These are phyloP conservation scores for Inga oerstediana DNA, from an alignment of 306 rosid species.

Conservation along the genomic window DNA sequence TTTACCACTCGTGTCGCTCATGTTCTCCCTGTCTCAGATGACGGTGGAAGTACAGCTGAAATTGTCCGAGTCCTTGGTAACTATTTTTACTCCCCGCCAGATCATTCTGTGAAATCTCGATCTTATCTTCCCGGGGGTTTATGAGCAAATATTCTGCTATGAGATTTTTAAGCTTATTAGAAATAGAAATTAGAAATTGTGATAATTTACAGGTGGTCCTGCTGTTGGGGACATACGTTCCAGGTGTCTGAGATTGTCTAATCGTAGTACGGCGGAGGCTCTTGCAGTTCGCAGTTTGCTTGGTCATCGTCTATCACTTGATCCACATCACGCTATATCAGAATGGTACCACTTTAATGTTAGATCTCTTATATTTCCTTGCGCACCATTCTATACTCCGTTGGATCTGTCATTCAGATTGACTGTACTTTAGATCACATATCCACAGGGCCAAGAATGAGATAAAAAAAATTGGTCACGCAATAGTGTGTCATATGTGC, in stretches of 20 bases:
- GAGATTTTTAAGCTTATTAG: neutral
- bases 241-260: conserved; percentile 88
- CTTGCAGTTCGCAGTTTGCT: conserved; percentile 85
- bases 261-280: conserved; percentile 84
- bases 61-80: conserved; percentile 93
- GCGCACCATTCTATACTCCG: neutral
- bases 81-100: neutral
- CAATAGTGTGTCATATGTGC: neutral
- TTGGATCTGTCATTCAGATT: neutral
- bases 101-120: neutral
- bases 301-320: conserved; percentile 79
- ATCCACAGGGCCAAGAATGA: neutral
- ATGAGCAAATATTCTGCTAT: neutral
- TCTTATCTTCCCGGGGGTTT: neutral
- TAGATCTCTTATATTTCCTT: neutral
- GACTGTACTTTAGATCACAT: neutral
- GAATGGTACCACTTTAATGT: conserved; percentile 63
- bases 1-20: conserved; percentile 91
- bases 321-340: conserved; percentile 64
- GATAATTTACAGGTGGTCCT: conserved; percentile 71
- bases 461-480: neutral
- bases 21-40: conserved; percentile 96
- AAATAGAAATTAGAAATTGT: neutral
- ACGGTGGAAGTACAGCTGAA: conserved; percentile 97
- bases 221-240: conserved; percentile 98